Evolutionary conservation across 2,329 filamentous ascomycete species (phyloP), one percentile per base, ranked within the genome.

Genomic region (Setomelanomma holmii): DNA sequence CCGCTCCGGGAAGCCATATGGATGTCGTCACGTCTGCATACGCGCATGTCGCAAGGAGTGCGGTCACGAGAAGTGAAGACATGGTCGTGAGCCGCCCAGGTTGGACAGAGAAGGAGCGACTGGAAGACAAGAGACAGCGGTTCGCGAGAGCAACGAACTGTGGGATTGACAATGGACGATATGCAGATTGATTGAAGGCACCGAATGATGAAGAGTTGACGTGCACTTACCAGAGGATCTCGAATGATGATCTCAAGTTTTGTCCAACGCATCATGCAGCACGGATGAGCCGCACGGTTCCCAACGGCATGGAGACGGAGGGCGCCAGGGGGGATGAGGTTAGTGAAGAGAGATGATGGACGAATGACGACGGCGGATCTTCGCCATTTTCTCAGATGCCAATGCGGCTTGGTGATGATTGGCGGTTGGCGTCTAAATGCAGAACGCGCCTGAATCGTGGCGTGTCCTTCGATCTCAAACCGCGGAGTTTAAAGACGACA

Each of bases 11-110:
- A 42, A 70, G 44, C 64, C 68, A 69, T 10, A 68, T 57, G 2
- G 66, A 65, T 6, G 69, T 71, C 4, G 68, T 72, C 12, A 68
- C 19, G 21, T 66, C 46, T 7, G 68, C 68, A n/a, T 63, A 40
- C 8, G 19, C 44, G 14, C 60, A 63, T 6, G 63, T 51, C 12
- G 61, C 62, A 44, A 70, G 56, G 14, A 67, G 45, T 16, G 68
- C 45, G 27, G 57, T 41, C 7, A 56, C 56, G 16, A 65, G 49
- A 19, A 70, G 35, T 30, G 54, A 51, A 60, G 63, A 58, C 66
- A 70, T 71, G 45, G 47, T 59, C 49, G 14, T 21, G 11, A n/a
- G 4, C 16, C 10, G 34, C 10, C 14, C 10, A 10, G 14, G 27
- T 14, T 30, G 3, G 27, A 30, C 10, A 3, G 27, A 6, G 3